These are phyloP conservation scores for Mortierella alpina DNA, from an alignment of 192 early-diverging fungal genomes.

Conservation along the genomic window DNA sequence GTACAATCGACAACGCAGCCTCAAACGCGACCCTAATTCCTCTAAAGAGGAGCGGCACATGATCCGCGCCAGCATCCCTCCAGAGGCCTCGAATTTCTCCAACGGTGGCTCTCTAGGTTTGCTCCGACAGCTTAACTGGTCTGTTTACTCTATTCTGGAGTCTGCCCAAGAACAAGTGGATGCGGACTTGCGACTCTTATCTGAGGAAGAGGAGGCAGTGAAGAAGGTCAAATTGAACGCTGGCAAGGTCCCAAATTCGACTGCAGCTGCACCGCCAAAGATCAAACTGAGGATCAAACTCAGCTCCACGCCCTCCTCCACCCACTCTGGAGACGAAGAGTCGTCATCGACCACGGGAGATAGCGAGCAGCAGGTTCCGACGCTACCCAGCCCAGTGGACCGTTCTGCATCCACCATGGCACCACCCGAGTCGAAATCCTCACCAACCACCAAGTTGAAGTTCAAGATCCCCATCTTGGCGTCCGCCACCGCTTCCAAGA, in stretches of 20 bases:
- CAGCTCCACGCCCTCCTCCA: conserved; percentile 16
- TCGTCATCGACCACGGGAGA: neutral
- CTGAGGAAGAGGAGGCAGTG: conserved; percentile 7
- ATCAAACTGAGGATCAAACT: conserved; percentile 41
- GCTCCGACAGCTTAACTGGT: conserved; percentile 13
- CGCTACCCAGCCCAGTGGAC: neutral
- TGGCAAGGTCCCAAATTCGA: too few relatives aligned
- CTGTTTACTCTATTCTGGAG: conserved; percentile 2
- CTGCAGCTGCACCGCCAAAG: neutral
- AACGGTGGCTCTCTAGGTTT: conserved; percentile 14
- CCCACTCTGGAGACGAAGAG: conserved; percentile 31
- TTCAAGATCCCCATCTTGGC: conserved; percentile 16
- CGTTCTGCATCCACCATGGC: conserved; percentile 9
- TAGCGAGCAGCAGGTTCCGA: conserved; percentile 20
- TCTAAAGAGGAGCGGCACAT: conserved; percentile 36
- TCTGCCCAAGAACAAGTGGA: neutral
- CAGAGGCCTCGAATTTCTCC: neutral
- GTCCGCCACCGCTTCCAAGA: conserved; percentile 1
- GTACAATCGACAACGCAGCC: conserved; percentile 22
- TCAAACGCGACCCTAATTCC: conserved; percentile 11
- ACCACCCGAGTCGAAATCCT: neutral
- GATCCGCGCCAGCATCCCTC: conserved; percentile 33
- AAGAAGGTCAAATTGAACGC: neutral
- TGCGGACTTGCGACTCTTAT: neutral
- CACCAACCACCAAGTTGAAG: conserved; percentile 7